Evolutionary conservation across 768 basidiomycete genomes (phyloP).

Genomic region (Calocybe cyanea): DNA sequence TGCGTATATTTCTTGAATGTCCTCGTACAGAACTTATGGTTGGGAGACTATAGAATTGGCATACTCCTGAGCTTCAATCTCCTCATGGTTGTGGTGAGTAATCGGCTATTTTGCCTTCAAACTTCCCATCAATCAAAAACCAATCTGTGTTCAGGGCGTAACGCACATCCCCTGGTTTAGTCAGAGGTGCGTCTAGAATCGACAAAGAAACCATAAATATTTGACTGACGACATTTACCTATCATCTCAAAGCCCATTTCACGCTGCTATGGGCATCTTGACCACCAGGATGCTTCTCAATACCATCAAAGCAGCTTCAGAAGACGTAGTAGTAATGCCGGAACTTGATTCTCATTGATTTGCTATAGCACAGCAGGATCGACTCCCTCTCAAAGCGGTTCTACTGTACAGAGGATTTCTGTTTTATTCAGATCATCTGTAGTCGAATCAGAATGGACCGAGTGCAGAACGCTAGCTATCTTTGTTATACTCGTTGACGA

Average conservation of each 20-base stretch:
- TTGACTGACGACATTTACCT: too few relatives aligned
- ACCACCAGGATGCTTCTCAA: slow-evolving; percentile 45
- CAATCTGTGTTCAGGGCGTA: slow-evolving; percentile 24
- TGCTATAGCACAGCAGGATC: too few relatives aligned
- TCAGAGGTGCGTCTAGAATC: slow-evolving; percentile 36
- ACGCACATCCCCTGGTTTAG: slow-evolving; percentile 50
- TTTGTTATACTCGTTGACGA: too few relatives aligned
- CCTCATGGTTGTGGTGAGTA: slow-evolving; percentile 38
- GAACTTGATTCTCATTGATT: too few relatives aligned
- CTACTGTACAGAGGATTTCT: too few relatives aligned
- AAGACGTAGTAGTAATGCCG: too few relatives aligned
- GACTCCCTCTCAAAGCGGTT: too few relatives aligned
- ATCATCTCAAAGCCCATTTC: slow-evolving; percentile 44
- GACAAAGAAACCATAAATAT: too few relatives aligned
- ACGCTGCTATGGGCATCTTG: slow-evolving; percentile 43
- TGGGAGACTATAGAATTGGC: slow-evolving; percentile 27
- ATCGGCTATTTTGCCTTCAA: neutral
- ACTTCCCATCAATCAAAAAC: neutral
- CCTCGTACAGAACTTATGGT: neutral
- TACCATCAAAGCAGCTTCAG: too few relatives aligned
- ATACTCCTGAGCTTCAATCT: slow-evolving; percentile 41
- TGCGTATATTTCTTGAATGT: slow-evolving; percentile 11
- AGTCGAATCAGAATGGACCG: too few relatives aligned
- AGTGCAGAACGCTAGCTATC: too few relatives aligned
- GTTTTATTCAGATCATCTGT: too few relatives aligned